phyloP scores from a whole-genome alignment of 2,329 filamentous ascomycete species.

The Teratosphaeria epicoccoides region DNA sequence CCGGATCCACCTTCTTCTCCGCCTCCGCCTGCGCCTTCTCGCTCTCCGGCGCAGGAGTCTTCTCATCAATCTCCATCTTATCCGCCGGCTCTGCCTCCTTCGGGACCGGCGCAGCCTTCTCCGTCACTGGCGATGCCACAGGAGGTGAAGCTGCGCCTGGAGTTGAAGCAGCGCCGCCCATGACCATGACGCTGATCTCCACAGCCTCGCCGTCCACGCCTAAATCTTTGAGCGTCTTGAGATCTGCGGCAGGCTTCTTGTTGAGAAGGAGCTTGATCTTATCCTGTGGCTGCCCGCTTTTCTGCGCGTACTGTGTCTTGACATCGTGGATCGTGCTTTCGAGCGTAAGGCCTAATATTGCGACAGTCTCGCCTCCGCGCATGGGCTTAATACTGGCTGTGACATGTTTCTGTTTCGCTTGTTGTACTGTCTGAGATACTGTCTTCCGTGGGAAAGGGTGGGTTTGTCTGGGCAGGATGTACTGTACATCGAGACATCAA shows the following conservation, averaged over 20 bases:
- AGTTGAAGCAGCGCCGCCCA: slow-evolving; percentile 44
- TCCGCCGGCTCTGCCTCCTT: slow-evolving; percentile 8
- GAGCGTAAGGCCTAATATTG: slow-evolving; percentile 49
- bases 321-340: slow-evolving; percentile 70
- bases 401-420: slow-evolving; percentile 27
- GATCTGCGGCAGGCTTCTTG: slow-evolving; percentile 63
- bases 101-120: slow-evolving; percentile 18
- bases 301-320: slow-evolving; percentile 56
- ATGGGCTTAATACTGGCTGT: slow-evolving; percentile 62
- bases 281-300: slow-evolving; percentile 54
- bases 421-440: slow-evolving; percentile 33
- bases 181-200: slow-evolving; percentile 80
- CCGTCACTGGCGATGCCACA: slow-evolving; percentile 32
- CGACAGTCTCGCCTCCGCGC: slow-evolving; percentile 53
- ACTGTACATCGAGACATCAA: slow-evolving; percentile 36
- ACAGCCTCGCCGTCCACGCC: slow-evolving; percentile 45
- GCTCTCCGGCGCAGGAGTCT: slow-evolving; percentile 18
- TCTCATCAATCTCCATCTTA: slow-evolving; percentile 25
- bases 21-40: slow-evolving; percentile 25
- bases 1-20: slow-evolving; percentile 22
- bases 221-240: slow-evolving; percentile 24
- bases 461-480: slow-evolving; percentile 57
- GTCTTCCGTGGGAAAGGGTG: slow-evolving; percentile 40
- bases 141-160: slow-evolving; percentile 24
- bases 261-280: slow-evolving; percentile 80